These are phyloP conservation scores for Diaporthe eres DNA, from an alignment of 2,329 filamentous ascomycete genomes.

Conservation along the genomic window DNA sequence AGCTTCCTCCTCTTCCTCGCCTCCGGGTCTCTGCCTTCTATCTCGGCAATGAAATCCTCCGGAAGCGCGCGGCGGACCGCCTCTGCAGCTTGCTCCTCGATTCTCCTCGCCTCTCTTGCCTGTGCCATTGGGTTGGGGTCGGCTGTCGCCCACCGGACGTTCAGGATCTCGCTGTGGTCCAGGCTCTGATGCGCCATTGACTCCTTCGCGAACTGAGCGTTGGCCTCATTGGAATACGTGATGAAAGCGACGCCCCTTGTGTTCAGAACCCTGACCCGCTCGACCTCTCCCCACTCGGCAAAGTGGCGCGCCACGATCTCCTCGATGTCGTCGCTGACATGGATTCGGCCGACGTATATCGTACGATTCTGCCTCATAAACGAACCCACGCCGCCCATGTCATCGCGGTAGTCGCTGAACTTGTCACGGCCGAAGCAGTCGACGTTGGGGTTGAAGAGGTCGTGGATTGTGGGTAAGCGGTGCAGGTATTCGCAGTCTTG, in stretches of 20 bases:
- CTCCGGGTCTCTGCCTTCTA: constrained; percentile 91
- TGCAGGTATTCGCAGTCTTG: constrained; percentile 96
- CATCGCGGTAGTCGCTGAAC: constrained; percentile 91
- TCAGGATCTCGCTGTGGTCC: constrained; percentile 92
- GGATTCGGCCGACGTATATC: constrained; percentile 92
- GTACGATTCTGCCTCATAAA: constrained; percentile 96
- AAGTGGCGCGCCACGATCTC: constrained; percentile 96
- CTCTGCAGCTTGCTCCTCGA: constrained; percentile 97
- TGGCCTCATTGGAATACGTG: constrained; percentile 92
- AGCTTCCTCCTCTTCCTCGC: constrained; percentile 90
- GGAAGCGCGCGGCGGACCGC: constrained; percentile 91
- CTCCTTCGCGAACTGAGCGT: constrained; percentile 92
- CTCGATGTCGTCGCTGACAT: constrained; percentile 97
- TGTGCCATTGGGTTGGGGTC: constrained; percentile 97
- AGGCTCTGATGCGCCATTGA: constrained; percentile 96
- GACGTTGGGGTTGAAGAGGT: constrained; percentile 92
- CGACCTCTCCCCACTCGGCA: constrained; percentile 95
- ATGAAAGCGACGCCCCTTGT: constrained; percentile 93
- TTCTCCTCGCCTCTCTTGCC: constrained; percentile 86
- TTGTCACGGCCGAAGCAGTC: constrained; percentile 97
- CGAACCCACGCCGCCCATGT: constrained; percentile 96
- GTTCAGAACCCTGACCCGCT: constrained; percentile 89
- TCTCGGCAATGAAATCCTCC: constrained; percentile 90
- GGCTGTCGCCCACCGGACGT: constrained; percentile 96
- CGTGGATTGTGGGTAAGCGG: constrained; percentile 86